Evolutionary conservation across 2,329 filamentous ascomycete genomes (phyloP), one percentile per base, ranked within the genome.

Genomic region (Zelopaecilomyces penicillatus): DNA sequence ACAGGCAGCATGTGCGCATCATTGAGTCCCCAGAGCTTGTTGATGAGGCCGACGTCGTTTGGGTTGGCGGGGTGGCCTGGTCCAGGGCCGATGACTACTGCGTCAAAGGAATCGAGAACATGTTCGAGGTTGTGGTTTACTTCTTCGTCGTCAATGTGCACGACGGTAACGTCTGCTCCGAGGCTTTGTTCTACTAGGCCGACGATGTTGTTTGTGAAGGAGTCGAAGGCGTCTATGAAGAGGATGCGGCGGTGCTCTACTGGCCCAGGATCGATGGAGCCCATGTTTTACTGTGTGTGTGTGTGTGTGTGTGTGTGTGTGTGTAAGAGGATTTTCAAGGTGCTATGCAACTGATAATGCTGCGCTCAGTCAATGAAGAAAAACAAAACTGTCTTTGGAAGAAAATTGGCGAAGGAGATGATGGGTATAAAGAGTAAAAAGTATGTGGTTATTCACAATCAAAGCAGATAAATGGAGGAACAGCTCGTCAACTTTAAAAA

Each of bases 221-320:
- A 94, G 67, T 95, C 89, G 65, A 93, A 91, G 50, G 88, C 88
- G 63, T 95, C 89, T 53, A 95, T 71, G 65, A 91, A 93, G 47
- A 95, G 76, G 45, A 95, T 81, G 46, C 67, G 67, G 12, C 32
- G 32, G 32, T 12, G 32, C 32, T 12, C 32, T 19, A 19, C 19
- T 19, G 19, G 19, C 19, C 19, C 19, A 19, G 19, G 19, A 19
- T 19, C 19, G 19, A 19, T 19, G 19, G 19, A 19, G 3, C 19
- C 19, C 19, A 19, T 19, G 19, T 19, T 19, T 19, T 19, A 19
- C 19, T 19, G 19, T 19, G 19, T 19, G 19, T 19, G 19, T 19
- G 19, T 19, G 19, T 19, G 19, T 19, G 19, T 19, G 19, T 19
- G 19, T 19, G 19, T 19, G 19, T 19, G 19, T 19, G 19, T 19